Conservation (phyloP, 148 eudicot genomes). For the Chenopodium quinoa region DNA sequence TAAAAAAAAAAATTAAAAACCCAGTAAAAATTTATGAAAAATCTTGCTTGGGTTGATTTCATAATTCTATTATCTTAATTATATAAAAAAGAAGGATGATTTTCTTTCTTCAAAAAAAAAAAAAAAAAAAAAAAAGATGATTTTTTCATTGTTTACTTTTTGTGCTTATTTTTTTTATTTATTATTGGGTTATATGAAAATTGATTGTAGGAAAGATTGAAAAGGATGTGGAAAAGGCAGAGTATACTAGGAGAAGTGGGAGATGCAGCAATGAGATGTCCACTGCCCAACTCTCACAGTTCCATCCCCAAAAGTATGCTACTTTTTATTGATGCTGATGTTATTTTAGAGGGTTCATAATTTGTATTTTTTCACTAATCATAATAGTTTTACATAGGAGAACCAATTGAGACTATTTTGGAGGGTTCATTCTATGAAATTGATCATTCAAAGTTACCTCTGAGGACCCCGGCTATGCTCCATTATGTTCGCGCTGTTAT, state of each 20-base stretch:
- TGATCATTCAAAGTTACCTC: constrained; percentile 52
- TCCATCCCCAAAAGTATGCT: constrained; percentile 14
- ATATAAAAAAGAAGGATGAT: background rate
- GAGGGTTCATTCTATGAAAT: constrained; percentile 64
- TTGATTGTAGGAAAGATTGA: background rate
- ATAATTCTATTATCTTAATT: background rate
- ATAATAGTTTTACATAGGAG: constrained; percentile 2
- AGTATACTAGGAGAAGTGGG: constrained; percentile 27
- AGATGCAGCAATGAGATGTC: constrained; percentile 19
- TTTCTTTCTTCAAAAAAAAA: too few species aligned
- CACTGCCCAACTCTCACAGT: constrained; percentile 8
- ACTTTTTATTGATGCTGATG: background rate
- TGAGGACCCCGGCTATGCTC: constrained; percentile 45
- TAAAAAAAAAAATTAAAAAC: too few species aligned
- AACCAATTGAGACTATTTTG: constrained; percentile 20
- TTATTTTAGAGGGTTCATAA: background rate
- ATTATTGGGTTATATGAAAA: background rate
- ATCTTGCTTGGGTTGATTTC: background rate
- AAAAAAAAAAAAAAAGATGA: too few species aligned
- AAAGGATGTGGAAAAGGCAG: constrained; percentile 15
- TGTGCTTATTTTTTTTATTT: too few species aligned
- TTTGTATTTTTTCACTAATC: background rate
- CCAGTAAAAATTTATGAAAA: background rate
- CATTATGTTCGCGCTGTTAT: constrained; percentile 52
- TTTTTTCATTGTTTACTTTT: too few species aligned